These are phyloP conservation scores for Wallacemonas sp. DNA, from an alignment of 208 protist genomes.

Conservation along the genomic window DNA sequence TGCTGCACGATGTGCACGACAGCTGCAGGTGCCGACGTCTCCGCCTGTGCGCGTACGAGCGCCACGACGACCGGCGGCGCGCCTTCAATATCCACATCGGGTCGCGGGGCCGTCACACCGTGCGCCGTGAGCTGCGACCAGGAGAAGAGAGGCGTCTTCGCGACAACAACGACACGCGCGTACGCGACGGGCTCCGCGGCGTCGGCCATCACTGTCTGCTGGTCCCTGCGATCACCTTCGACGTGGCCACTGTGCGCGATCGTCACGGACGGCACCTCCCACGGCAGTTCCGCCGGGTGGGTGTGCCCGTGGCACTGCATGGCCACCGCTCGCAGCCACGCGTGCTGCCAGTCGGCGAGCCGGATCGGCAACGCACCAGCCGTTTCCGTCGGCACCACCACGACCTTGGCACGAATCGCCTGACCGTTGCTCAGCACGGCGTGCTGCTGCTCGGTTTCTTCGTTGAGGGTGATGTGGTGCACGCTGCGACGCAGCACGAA, in stretches of 20 bases:
- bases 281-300: slow-evolving; percentile 15
- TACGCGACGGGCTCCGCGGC: slow-evolving; percentile 14
- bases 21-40: not conserved
- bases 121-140: slow-evolving; percentile 18
- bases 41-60: slow-evolving; percentile 17
- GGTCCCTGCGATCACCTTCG: no score
- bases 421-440: slow-evolving; percentile 81
- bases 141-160: slow-evolving; percentile 38
- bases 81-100: slow-evolving; percentile 1
- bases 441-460: slow-evolving; percentile 31
- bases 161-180: slow-evolving; percentile 55
- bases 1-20: slow-evolving; percentile 69
- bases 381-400: slow-evolving; percentile 44
- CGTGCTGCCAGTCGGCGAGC: slow-evolving; percentile 11
- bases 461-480: slow-evolving; percentile 28
- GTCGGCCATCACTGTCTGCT: not conserved
- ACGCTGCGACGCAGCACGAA: slow-evolving; percentile 79
- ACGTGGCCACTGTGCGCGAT: not conserved
- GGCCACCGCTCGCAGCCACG: slow-evolving; percentile 5
- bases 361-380: slow-evolving; percentile 11
- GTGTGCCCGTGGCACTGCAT: slow-evolving; percentile 23
- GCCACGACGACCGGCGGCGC: slow-evolving; percentile 43
- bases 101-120: not conserved
- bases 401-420: slow-evolving; percentile 49
- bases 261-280: not conserved